Percentiles rank a stretch among this genome's conserved stretches.
These are phyloP conservation scores for Petrea volubilis DNA, from an alignment of 257 asterid genomes.

Conservation along the genomic window DNA sequence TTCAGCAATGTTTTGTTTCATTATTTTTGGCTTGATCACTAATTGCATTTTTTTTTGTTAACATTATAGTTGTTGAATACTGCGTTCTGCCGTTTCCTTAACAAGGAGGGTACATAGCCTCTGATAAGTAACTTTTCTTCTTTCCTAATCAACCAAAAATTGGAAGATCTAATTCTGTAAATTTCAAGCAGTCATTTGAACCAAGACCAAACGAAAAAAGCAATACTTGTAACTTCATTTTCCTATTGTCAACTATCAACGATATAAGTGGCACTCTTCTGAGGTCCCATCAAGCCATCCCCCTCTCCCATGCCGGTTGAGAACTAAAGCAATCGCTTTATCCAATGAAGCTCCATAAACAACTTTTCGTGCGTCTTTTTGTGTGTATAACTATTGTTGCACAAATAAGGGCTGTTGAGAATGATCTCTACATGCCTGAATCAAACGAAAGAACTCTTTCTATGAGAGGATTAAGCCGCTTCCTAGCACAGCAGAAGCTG, in stretches of 20 bases:
- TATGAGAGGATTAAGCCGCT: slow-evolving; percentile 8
- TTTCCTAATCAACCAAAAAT: neutral
- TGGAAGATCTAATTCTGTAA: slow-evolving; percentile 1
- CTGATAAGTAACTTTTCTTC: slow-evolving; percentile 5
- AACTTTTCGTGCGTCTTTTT: slow-evolving; percentile 6
- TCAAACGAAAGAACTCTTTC: neutral
- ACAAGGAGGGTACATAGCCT: slow-evolving; percentile 16
- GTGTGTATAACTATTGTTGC: neutral
- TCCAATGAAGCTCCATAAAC: slow-evolving; percentile 7
- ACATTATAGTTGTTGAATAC: neutral
- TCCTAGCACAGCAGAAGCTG: slow-evolving; percentile 16
- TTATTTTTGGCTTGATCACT: neutral
- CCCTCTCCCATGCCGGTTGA: neutral
- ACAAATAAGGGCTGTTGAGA: neutral
- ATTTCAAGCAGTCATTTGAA: slow-evolving; percentile 8
- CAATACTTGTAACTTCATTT: slow-evolving; percentile 16
- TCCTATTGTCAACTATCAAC: slow-evolving; percentile 12
- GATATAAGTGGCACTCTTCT: neutral
- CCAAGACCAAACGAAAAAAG: slow-evolving; percentile 3
- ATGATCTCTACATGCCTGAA: neutral
- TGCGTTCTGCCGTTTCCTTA: neutral
- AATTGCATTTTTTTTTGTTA: no score
- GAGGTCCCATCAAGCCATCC: neutral
- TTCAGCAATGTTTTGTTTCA: neutral
- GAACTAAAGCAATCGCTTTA: neutral